Base-by-base conservation (phyloP, 208 protist genomes). In the Plasmodiophora brassicae region DNA sequence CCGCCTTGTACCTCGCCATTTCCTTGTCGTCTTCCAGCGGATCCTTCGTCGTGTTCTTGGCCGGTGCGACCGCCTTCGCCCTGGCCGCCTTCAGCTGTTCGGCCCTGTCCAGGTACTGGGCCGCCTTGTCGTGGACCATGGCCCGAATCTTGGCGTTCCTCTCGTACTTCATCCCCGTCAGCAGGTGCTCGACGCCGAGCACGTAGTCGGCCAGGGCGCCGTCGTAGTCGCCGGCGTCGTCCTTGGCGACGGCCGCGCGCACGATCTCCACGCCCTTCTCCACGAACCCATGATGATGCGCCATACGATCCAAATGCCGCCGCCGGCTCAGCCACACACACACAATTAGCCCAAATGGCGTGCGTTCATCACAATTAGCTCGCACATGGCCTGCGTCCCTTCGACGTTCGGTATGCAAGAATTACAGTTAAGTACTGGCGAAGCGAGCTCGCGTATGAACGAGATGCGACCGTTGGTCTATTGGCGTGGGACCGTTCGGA, bases 101-200 rank as follows among this genome's bases (percentile, higher is more conserved):
- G 8, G 96, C 96, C 28, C 97, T 93, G 36, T 95, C 94, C 44
- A 98, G 92, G 86, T 98, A 96, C 85, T 98, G 94, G 10, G 88
- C 90, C 41, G 95, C 93, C 90, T 98, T 97, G 60, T 93, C 93
- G 85, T 95, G 95, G 60, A 96, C 91, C 57, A 95, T 90, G n/a
- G 39, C 72, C 45, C 35, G 25, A 8, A 97, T 97, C 85, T 96
- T 95, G 71, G 92, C 92, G 85, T 96, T 98, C 92, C 98, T 96
- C 39, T 95, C 94, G 93, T 97, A 97, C 93, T 98, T 98, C 43
- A 97, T 94, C 46, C 95, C 96, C 0, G 93, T 97, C 84, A 97
- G 91, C 86, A 98, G 98, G 44, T 96, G 95, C 10, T 98, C 95
- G 57, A 98, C 94, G 14, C 94, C 95, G 90, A 97, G 92, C 86